Conservation (phyloP, 2,329 filamentous ascomycete genomes). For the Penicillium sp. region DNA sequence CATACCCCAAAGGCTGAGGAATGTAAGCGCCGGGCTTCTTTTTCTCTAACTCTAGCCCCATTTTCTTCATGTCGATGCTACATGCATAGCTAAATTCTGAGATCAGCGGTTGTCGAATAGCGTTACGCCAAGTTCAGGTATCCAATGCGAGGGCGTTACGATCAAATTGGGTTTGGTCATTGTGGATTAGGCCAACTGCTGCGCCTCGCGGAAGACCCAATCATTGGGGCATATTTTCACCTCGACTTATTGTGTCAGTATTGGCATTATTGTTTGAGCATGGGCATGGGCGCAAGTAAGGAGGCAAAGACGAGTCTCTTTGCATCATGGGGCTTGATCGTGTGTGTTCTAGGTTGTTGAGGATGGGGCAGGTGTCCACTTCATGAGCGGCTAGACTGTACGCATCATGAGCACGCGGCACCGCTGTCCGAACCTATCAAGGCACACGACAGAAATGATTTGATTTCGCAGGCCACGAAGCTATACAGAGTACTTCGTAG, state of each 20-base stretch:
- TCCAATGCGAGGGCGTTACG: conserved; percentile 1
- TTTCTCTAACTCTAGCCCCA: background rate
- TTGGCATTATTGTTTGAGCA: background rate
- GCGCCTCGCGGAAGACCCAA: conserved; percentile 4
- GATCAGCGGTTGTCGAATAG: background rate
- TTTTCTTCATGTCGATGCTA: background rate
- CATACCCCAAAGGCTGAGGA: background rate
- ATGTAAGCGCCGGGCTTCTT: conserved; percentile 4
- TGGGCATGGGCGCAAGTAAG: background rate
- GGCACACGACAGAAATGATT: background rate
- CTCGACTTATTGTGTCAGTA: background rate
- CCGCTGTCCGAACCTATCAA: background rate
- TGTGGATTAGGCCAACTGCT: background rate
- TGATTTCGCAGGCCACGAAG: background rate
- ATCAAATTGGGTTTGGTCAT: background rate
- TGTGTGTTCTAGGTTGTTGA: background rate
- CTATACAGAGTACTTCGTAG: background rate
- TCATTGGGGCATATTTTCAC: background rate
- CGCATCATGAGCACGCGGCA: background rate
- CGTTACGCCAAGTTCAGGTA: background rate
- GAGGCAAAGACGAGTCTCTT: background rate
- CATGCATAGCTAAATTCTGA: background rate
- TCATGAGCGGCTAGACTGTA: background rate
- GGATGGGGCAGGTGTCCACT: conserved; percentile 1
- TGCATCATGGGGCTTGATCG: background rate